Evolutionary conservation across 2,329 filamentous ascomycete species (phyloP), one percentile per base, ranked within the genome.

Genomic region (Apiospora aurea): DNA sequence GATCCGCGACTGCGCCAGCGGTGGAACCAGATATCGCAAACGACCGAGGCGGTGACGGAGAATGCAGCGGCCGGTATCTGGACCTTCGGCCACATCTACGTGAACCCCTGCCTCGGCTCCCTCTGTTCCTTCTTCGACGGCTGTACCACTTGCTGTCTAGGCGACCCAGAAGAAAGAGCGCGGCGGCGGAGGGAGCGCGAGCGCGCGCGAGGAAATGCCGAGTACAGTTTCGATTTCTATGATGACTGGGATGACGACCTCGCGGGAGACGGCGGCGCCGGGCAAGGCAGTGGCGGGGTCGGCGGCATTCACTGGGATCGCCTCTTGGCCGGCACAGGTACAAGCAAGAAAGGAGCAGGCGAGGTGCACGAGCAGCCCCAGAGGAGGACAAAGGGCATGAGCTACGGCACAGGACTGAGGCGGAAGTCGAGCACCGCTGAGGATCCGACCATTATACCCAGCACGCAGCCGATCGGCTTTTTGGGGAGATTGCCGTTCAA

Each of bases 151-250:
- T 89, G 91, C 70, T 94, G 94, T 75, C 82, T 91, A 47, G 92
- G 93, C 70, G 90, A 90, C 78, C 89, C 90, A 71, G 93, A 95
- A 76, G 93, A 96, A 79, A 91, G 93, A 72, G 85, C 90, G 68
- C 90, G 93, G 43, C 90, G 94, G 71, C 83, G 86, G 66, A 86
- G 92, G 73, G 91, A 94, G 77, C 89, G 92, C 64, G 87, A 88
- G 26, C 85, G 88, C 11, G 84, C 85, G 34, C 82, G 84, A 73
- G 90, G 89, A 2, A 83, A 90, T 69, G 93, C 95, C 41, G 95
- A 98, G 82, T 90, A 93, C 77, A 95, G 90, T 78, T 98, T 98
- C 80, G 96, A 98, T 81, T 98, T 98, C 81, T 98, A 98, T 84
- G 96, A 98, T 82, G 96, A 98, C 82, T 98, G 96, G 96, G 94